Evolutionary conservation across 1,284 basidiomycete genomes (phyloP).

Genomic region (Cryptococcus floricola): DNA sequence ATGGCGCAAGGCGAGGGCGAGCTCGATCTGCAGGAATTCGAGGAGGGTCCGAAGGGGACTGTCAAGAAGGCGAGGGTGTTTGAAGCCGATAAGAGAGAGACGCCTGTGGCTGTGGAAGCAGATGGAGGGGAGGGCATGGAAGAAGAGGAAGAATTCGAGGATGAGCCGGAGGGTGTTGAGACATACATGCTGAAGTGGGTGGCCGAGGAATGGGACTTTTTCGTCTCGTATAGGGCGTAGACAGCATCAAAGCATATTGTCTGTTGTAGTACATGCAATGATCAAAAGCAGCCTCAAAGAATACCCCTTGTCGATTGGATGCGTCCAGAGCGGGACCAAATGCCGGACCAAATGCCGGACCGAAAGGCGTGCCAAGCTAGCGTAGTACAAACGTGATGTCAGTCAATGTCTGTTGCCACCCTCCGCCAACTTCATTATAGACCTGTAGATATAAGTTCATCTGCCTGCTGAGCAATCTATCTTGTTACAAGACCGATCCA

Average conservation of each 20-base stretch:
- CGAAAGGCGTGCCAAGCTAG: too few relatives aligned
- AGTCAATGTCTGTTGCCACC: too few relatives aligned
- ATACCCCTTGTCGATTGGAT: neutral
- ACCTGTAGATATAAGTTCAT: too few relatives aligned
- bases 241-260: neutral
- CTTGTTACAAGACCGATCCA: too few relatives aligned
- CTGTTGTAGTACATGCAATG: neutral
- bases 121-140: slow-evolving; percentile 35
- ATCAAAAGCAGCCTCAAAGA: neutral
- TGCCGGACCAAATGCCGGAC: too few relatives aligned
- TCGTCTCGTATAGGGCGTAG: slow-evolving; percentile 45
- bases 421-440: too few relatives aligned
- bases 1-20: slow-evolving; percentile 77
- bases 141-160: slow-evolving; percentile 53
- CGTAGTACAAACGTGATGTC: too few relatives aligned
- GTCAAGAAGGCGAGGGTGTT: neutral
- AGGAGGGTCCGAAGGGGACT: slow-evolving; percentile 47
- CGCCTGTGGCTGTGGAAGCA: slow-evolving; percentile 27
- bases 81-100: slow-evolving; percentile 3
- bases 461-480: too few relatives aligned
- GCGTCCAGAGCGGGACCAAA: too few relatives aligned
- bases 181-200: slow-evolving; percentile 85
- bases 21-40: slow-evolving; percentile 73
- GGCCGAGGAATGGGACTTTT: slow-evolving; percentile 70
- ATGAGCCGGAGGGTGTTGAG: slow-evolving; percentile 55